Percentiles rank a stretch among this genome's conserved stretches.
These are phyloP conservation scores for Phytomonas francai DNA, from an alignment of 208 protist genomes.

Conservation along the genomic window DNA sequence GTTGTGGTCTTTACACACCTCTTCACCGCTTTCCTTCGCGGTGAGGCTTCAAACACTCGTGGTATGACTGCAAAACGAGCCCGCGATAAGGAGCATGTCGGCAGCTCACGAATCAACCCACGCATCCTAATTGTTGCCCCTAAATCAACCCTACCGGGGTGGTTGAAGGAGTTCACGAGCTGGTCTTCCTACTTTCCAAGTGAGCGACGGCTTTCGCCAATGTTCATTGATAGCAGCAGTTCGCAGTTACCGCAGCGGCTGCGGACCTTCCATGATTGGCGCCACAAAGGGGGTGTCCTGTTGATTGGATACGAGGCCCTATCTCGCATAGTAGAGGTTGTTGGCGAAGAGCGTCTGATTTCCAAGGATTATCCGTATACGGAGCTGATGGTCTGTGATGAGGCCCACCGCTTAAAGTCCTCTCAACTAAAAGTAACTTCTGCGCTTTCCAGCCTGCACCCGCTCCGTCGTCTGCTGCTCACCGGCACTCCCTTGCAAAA, in stretches of 20 bases:
- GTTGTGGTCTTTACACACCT: constrained; percentile 68
- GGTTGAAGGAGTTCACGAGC: constrained; percentile 50
- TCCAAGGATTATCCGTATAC: constrained; percentile 31
- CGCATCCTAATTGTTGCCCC: constrained; percentile 61
- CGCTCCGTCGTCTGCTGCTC: constrained; percentile 78
- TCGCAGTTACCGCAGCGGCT: constrained; percentile 17
- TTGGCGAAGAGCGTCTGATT: constrained; percentile 20
- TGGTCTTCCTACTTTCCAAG: constrained; percentile 55
- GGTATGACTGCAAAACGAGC: not conserved
- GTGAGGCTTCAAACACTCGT: not conserved
- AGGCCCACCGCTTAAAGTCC: constrained; percentile 90
- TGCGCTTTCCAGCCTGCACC: constrained; percentile 59
- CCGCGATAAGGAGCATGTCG: not conserved
- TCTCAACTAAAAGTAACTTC: constrained; percentile 56
- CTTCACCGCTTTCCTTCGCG: constrained; percentile 3
- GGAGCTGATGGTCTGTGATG: constrained; percentile 89
- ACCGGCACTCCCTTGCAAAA: constrained; percentile 92
- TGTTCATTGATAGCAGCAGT: constrained; percentile 16
- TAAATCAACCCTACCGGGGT: constrained; percentile 63
- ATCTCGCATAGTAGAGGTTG: constrained; percentile 36
- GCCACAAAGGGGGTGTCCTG: constrained; percentile 50
- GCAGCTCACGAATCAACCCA: not conserved
- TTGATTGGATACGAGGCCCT: constrained; percentile 75
- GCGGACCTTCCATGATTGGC: constrained; percentile 35
- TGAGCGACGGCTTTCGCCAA: constrained; percentile 25